phyloP scores from a whole-genome alignment of 495 filamentous ascomycete genomes.

The Thozetella sp. region DNA sequence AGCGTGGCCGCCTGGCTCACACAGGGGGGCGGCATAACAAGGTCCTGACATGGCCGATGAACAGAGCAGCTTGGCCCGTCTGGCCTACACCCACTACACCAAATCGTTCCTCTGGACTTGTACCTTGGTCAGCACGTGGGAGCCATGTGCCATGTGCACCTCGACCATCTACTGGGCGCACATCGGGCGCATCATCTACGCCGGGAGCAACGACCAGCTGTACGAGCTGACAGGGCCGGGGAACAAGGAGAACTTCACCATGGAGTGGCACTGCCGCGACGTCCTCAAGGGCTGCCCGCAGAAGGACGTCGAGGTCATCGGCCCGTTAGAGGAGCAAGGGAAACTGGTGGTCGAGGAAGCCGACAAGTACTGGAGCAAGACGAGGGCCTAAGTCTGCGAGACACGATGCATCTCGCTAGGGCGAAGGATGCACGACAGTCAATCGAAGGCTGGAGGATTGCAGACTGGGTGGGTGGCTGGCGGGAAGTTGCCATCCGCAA shows the following conservation, averaged over 20 bases:
- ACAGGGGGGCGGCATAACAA: too few species aligned
- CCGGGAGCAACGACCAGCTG: slow-evolving; percentile 50
- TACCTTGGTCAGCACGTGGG: slow-evolving; percentile 56
- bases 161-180: slow-evolving; percentile 48
- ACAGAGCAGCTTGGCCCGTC: slow-evolving; percentile 41
- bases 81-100: slow-evolving; percentile 50
- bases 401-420: too few species aligned
- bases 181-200: slow-evolving; percentile 55
- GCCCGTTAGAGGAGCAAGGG: slow-evolving; percentile 46
- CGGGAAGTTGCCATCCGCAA: too few species aligned
- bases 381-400: too few species aligned
- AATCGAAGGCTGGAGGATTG: too few species aligned
- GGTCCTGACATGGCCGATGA: not conserved
- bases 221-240: slow-evolving; percentile 42
- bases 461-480: too few species aligned
- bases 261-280: slow-evolving; percentile 50
- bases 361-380: slow-evolving; percentile 44
- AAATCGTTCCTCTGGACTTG: slow-evolving; percentile 49
- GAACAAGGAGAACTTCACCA: slow-evolving; percentile 55
- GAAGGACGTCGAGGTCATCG: slow-evolving; percentile 48
- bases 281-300: slow-evolving; percentile 43
- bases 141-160: slow-evolving; percentile 58
- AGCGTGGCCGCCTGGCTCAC: too few species aligned
- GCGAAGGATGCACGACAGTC: too few species aligned
- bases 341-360: slow-evolving; percentile 43